Evolutionary conservation across 768 basidiomycete genomes (phyloP), one percentile per base, ranked within the genome.

Genomic region (Pilatotrama ljubarskyi): DNA sequence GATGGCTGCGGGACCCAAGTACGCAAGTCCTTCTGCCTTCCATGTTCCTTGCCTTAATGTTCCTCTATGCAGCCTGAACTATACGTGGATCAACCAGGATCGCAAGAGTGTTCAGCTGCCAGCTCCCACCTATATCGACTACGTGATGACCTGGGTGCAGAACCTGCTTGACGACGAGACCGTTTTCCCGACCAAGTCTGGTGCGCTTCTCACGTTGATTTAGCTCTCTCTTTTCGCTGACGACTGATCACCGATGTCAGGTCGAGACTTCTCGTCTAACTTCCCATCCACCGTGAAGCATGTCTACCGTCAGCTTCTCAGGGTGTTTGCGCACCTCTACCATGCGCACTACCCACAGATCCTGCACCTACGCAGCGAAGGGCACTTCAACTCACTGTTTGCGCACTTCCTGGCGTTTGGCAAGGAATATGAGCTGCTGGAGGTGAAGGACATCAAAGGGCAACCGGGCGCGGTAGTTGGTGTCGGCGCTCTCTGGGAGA

Each of bases 331-430:
- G 10, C 96, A 98, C 78, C 85, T 98, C 67, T 98, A 98, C 72
- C 90, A 98, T 72, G 91, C 93, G 9, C 96, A 98, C 70, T 98
- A 95, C 71, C 80, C 82, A 2, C 87, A 91, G 66, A 90, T 98
- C 69, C 84, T 98, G 22, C 94, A 98, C 70, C 84, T 98, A 24
- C 91, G 93, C 40, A 87, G 90, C 10, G 96, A 98, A 70, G 92
- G 92, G 0, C 95, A 96, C 72, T 95, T 96, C 78, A 96, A 96
- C 73, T 96, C 94, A 3, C 85, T 98, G 37, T 98, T 98, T 73
- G 96, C 96, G 0, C 96, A 98, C 75, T 99, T 97, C 77, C 79
- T 98, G 51, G 94, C 95, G 0, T 98, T 98, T 68, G 96, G 96
- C 0, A 83, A 84, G 50, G 93, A 98, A 73, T 98, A 95, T 73